Conservation (phyloP, 2,329 filamentous ascomycete species). For the Penicillium sp. region DNA sequence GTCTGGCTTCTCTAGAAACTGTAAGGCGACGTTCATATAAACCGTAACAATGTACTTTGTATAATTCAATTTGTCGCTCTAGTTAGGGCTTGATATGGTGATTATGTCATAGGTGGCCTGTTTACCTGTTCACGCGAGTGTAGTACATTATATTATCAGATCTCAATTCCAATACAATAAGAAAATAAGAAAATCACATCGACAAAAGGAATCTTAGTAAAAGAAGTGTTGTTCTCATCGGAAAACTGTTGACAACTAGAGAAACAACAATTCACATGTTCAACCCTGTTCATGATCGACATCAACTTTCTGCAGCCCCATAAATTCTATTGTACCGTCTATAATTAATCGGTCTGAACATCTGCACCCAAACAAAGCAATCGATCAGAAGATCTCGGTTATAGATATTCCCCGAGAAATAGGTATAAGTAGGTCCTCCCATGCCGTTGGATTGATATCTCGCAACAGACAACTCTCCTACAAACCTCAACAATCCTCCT, state of each 20-base stretch:
- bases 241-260: no score
- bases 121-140: no score
- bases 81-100: not conserved
- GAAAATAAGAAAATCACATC: no score
- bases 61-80: no score
- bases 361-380: not conserved
- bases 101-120: no score
- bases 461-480: not conserved
- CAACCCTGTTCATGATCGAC: not conserved
- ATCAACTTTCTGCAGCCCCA: not conserved
- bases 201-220: not conserved
- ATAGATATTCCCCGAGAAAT: not conserved
- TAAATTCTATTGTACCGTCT: not conserved
- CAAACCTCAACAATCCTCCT: not conserved
- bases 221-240: no score
- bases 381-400: not conserved
- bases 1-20: not conserved
- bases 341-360: slow-evolving; percentile 1
- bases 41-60: no score
- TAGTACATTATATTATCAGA: no score
- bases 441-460: no score
- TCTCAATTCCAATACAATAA: no score
- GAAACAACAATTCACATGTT: not conserved
- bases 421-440: not conserved
- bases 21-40: not conserved